Evolutionary conservation across 352 stramenopile genomes (phyloP), one percentile per base, ranked within the genome.

Genomic region (Phytophthora sansomeana): DNA sequence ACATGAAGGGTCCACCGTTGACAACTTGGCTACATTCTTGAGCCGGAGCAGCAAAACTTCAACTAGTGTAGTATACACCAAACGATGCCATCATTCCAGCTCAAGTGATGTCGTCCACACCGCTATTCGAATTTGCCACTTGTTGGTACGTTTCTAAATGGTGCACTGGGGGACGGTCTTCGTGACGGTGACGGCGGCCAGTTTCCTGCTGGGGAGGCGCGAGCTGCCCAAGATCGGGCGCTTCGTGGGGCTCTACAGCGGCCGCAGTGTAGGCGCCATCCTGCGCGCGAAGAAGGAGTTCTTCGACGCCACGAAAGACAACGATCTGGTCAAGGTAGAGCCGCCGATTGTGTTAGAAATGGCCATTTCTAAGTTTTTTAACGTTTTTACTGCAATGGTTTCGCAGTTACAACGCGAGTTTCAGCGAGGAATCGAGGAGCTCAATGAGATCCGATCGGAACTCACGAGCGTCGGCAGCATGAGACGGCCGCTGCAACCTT

Each of bases 211-310:
- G 19, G 85, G 85, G 1, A 68, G 83, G 11, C 85, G 86, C 51
- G 85, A 93, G 63, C 69, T 93, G 60, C 85, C 81, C 24, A 89
- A 90, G 71, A 69, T 92, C 47, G 83, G 78, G 2, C 81, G 75
- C 52, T 81, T 89, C 26, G 24, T 87, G 10, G 85, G 85, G 1
- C 19, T 84, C 14, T 91, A 90, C 69, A 78, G 70, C 26, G 85
- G 85, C 1, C 81, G 85, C 47, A 82, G 76, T 0, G 75, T 93
- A 8, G 85, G 85, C 26, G 85, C 85, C 8, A 84, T 92, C 41
- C 55, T 93, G 28, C 85, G 85, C 46, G 85, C 85, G 33, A 93
- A 93, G 67, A 87, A 91, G 44, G 83, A 93, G 72, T 93, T 92
- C 66, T 93, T 92, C 49, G 81, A 93, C 69, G 85, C 83, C 21